Base-by-base conservation (phyloP, 805 yeast genomes). In the Kodamaea restingae region DNA sequence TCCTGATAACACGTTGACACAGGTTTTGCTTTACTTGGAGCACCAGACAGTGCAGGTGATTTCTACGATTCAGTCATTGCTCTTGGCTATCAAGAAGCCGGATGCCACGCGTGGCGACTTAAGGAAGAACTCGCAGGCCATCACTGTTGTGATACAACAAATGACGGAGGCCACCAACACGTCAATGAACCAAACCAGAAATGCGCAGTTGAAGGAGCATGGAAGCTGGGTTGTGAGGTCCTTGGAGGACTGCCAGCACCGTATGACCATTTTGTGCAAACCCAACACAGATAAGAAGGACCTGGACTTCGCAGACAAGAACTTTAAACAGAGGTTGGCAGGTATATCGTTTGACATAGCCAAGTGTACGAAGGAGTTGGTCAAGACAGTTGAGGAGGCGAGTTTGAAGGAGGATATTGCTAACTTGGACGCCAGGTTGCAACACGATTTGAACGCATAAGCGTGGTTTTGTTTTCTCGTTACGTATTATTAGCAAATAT, bases 261-360 rank as follows among this genome's bases (percentile, higher is more conserved):
- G 98, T 55, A 85, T 91, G 95, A 77, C 76, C 34, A 71, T 74
- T 20, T 71, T 91, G 44, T 82, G 90, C 55, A 63, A 60, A 45
- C 67, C 70, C 10, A 69, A 65, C 29, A 30, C 51, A 5, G 68
- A 63, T 21, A 61, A 62, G 48, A 52, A 62, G 29, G 84, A 80
- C 47, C 63, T 54, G 25, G 86, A 81, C 39, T 80, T 75, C 55
- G 96, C 96, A 2, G 95, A 88, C 56, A 84, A 85, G 59, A 84
- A 84, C 51, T 83, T 88, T 67, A 87, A 87, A 62, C 97, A 91
- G 62, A 77, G 97, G 54, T 76, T 91, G 48, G 98, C 98, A 0
- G 97, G 97, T 2, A 84, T 90, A 49, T 91, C 96, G 20, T 91
- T 88, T 65, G 98, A 91, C 59, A 86, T 91, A 64, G 97, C 97